A percentile compares a stretch with the other conserved stretches of the same genome.
Conservation (phyloP, 2,329 filamentous ascomycete genomes). For the Hymenotorrendiella dingleyae region DNA sequence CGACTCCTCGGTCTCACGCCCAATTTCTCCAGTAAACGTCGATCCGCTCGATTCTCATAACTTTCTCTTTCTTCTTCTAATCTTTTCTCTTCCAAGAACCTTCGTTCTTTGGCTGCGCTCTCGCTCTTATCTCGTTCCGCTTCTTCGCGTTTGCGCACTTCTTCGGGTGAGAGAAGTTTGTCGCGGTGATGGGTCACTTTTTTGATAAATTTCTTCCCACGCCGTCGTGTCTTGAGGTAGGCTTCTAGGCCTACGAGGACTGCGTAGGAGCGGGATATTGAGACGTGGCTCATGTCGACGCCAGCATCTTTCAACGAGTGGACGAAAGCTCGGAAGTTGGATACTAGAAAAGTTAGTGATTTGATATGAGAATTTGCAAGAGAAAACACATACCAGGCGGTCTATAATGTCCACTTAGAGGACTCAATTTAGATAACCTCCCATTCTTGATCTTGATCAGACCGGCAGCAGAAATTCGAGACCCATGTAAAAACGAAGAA, state of each 20-base stretch:
- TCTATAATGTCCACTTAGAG: conserved; percentile 73
- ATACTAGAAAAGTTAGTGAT: conserved; percentile 27
- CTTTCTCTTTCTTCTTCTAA: conserved; percentile 21
- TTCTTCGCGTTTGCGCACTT: conserved; percentile 50
- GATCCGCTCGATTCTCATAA: conserved; percentile 16
- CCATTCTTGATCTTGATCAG: conserved; percentile 81
- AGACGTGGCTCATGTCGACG: conserved; percentile 73
- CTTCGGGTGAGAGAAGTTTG: conserved; percentile 56
- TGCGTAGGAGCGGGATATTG: conserved; percentile 75
- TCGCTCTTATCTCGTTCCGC: conserved; percentile 55
- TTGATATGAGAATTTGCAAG: background rate
- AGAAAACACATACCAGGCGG: conserved; percentile 52
- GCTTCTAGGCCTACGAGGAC: conserved; percentile 77
- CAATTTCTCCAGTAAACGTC: conserved; percentile 38
- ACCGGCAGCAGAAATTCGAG: conserved; percentile 75
- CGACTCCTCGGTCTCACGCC: conserved; percentile 17
- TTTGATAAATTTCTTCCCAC: conserved; percentile 50
- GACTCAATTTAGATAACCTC: conserved; percentile 66
- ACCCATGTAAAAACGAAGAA: conserved; percentile 79
- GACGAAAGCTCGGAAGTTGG: conserved; percentile 79
- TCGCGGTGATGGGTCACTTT: conserved; percentile 49
- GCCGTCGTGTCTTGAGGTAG: conserved; percentile 62
- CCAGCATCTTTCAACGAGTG: conserved; percentile 64
- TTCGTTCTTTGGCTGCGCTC: conserved; percentile 48
- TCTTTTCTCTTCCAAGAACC: conserved; percentile 30